Evolutionary conservation across 2,329 filamentous ascomycete genomes (phyloP), one percentile per base, ranked within the genome.

Genomic region (Phialocephala sp.): DNA sequence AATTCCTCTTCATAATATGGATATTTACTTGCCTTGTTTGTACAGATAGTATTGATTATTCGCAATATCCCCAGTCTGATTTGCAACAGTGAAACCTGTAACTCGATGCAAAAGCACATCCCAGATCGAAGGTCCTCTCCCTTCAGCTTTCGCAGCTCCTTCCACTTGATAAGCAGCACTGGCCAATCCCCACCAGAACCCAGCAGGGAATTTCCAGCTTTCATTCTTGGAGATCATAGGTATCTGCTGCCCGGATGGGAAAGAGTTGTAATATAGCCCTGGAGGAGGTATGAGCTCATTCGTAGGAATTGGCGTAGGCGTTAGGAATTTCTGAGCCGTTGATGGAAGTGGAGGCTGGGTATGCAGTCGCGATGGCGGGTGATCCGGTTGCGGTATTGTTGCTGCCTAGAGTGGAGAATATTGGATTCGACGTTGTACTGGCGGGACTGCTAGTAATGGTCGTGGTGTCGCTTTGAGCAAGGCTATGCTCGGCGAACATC

Each of bases 11-110:
- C 77, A 74, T 1, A 1, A 76, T 72, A 50, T n/a, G 15, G 73
- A 35, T 3, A 24, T 20, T 22, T 47, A 71, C 59, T 78, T 75
- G 68, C 84, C 83, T 73, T 85, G 84, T 72, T 85, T 85, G 70
- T 85, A 86, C 8, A 84, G 74, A 66, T 84, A 86, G 71, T 85
- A 86, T 47, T 84, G 79, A 74, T 84, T 82, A 63, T 82, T 78
- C 0, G 79, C 79, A 47, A 87, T 74, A 68, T 86, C 84, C 2
- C 82, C 83, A 68, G 72, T 79, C 47, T 83, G 2, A 80, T 80
- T 41, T 78, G 75, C 62, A 79, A 77, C 35, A 1, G 66, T 69
- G 57, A 60, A 45, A 5, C 63, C 66, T 35, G 65, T 61, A 36
- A 64, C 61, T 52, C 71, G 64, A 65, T 74, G 71, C 52, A 66